Conservation (phyloP, 225 moss, liverwort and hornwort species). For the Polytrichum formosum region DNA sequence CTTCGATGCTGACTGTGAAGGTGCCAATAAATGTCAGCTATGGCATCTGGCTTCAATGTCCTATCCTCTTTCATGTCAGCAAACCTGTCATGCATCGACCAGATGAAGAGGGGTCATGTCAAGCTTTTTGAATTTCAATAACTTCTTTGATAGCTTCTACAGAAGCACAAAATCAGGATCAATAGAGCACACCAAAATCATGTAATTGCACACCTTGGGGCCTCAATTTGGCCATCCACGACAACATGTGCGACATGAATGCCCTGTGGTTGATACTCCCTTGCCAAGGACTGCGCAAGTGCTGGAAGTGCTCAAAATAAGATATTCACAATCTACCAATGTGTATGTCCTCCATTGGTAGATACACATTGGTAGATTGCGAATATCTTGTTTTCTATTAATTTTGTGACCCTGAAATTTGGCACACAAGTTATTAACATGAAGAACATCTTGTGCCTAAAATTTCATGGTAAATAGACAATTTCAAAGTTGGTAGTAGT, state of each 20-base stretch:
- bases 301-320: slow-evolving; percentile 43
- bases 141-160: not conserved
- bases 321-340: no score
- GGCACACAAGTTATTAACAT: no score
- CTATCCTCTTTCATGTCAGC: slow-evolving; percentile 32
- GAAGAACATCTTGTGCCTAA: no score
- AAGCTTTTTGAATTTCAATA: no score
- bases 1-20: slow-evolving; percentile 63
- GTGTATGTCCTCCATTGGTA: no score
- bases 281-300: slow-evolving; percentile 60
- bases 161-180: not conserved
- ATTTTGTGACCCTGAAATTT: no score
- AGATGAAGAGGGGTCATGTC: no score
- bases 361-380: no score
- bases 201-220: slow-evolving; percentile 11
- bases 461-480: no score
- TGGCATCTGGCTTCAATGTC: slow-evolving; percentile 55
- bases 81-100: not conserved
- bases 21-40: slow-evolving; percentile 82
- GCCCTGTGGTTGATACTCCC: slow-evolving; percentile 72
- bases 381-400: no score
- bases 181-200: not conserved
- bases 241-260: slow-evolving; percentile 71
- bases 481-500: no score
- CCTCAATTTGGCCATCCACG: slow-evolving; percentile 58